These are phyloP conservation scores for Chlorophyllum brunneum DNA, from an alignment of 768 basidiomycete genomes.

Conservation along the genomic window DNA sequence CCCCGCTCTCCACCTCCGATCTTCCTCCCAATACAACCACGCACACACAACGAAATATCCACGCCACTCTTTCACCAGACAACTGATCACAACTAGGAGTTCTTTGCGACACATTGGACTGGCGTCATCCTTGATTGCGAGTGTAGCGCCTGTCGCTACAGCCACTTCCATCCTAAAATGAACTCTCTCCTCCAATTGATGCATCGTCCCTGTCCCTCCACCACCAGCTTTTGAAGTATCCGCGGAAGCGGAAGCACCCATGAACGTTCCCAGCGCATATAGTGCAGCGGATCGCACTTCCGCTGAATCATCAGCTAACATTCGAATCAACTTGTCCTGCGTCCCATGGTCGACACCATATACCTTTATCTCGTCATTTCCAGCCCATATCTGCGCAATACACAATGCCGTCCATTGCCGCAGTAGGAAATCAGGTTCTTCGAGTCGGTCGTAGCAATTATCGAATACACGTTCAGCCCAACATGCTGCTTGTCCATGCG, in stretches of 20 bases:
- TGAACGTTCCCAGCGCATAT: constrained; percentile 89
- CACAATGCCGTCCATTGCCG: constrained; percentile 94
- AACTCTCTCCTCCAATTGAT: constrained; percentile 69
- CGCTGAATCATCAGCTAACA: constrained; percentile 83
- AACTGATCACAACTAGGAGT: constrained; percentile 84
- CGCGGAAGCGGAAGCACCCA: constrained; percentile 84
- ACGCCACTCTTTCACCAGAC: constrained; percentile 93
- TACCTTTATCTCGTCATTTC: constrained; percentile 85
- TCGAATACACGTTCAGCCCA: constrained; percentile 81
- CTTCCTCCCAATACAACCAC: constrained; percentile 95
- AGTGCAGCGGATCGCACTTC: constrained; percentile 91
- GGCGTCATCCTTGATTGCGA: constrained; percentile 90
- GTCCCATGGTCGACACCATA: constrained; percentile 75
- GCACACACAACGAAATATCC: constrained; percentile 96
- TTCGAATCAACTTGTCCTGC: constrained; percentile 75
- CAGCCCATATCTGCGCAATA: constrained; percentile 94
- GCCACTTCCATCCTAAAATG: constrained; percentile 91
- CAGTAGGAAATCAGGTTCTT: constrained; percentile 88
- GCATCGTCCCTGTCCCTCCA: constrained; percentile 80
- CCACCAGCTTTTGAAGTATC: constrained; percentile 67
- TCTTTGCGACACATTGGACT: constrained; percentile 97
- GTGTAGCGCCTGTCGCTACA: constrained; percentile 82
- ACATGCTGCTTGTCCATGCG: constrained; percentile 84
- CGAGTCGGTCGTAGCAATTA: constrained; percentile 77
- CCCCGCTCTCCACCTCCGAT: constrained; percentile 57